Conservation (phyloP, 2,329 filamentous ascomycete species). For the Botrytis hyacinthi region DNA sequence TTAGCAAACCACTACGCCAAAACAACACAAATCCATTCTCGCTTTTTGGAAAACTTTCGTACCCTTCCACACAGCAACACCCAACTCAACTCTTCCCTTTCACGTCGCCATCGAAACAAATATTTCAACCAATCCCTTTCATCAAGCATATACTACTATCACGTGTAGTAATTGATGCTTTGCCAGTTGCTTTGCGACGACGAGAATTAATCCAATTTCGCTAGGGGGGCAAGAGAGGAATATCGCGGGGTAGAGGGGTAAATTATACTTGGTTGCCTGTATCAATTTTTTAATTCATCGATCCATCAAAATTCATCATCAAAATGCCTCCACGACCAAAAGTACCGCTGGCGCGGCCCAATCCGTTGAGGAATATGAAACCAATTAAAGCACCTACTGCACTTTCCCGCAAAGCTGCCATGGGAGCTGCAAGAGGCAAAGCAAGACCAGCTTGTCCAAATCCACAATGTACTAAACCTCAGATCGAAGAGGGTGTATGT, state of each 20-base stretch:
- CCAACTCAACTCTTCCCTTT: constrained; percentile 7
- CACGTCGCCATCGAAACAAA: background rate
- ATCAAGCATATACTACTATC: constrained; percentile 10
- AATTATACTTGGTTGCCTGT: background rate
- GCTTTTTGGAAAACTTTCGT: background rate
- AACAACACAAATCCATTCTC: background rate
- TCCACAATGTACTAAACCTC: constrained; percentile 58
- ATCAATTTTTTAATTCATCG: constrained; percentile 11
- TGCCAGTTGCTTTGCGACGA: background rate
- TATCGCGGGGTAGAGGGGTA: constrained; percentile 24
- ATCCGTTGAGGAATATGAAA: constrained; percentile 29
- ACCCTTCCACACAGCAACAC: background rate
- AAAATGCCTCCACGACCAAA: constrained; percentile 2
- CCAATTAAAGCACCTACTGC: constrained; percentile 30
- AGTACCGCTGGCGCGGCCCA: constrained; percentile 21
- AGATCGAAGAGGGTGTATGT: constrained; percentile 68
- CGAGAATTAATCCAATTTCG: background rate
- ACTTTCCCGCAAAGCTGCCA: constrained; percentile 27
- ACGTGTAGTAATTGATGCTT: constrained; percentile 12
- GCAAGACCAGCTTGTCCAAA: constrained; percentile 50
- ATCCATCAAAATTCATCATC: background rate
- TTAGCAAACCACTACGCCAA: constrained; percentile 12
- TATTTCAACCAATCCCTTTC: constrained; percentile 12
- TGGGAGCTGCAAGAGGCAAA: constrained; percentile 21
- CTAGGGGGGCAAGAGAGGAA: no score